A percentile compares a stretch with the other conserved stretches of the same genome.
These are phyloP conservation scores for Tylopilus vinaceipallidus DNA, from an alignment of 768 basidiomycete genomes.

Conservation along the genomic window DNA sequence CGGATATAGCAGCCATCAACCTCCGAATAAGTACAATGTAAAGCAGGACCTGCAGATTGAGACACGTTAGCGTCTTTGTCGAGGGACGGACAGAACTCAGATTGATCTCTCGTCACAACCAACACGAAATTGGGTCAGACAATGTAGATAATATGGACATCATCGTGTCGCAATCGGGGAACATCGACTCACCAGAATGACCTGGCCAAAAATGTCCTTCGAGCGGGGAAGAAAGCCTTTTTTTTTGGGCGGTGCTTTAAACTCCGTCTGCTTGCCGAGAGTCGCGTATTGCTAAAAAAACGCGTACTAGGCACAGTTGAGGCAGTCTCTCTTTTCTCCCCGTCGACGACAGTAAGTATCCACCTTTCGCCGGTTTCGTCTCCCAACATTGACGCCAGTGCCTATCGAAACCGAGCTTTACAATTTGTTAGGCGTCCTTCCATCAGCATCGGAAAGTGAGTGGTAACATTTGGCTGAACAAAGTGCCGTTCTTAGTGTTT, in stretches of 20 bases:
- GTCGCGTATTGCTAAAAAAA: conserved; percentile 30
- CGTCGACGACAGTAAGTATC: conserved; percentile 28
- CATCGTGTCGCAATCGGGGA: conserved; percentile 35
- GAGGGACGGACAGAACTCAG: conserved; percentile 24
- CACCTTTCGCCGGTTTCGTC: not conserved
- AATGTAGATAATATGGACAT: conserved; percentile 89
- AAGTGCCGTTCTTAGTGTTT: conserved; percentile 8
- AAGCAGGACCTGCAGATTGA: conserved; percentile 14
- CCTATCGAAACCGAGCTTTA: conserved; percentile 79
- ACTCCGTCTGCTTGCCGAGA: conserved; percentile 33
- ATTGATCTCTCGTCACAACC: conserved; percentile 46
- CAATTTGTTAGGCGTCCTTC: conserved; percentile 74
- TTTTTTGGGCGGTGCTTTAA: conserved; percentile 21
- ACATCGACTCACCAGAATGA: conserved; percentile 23
- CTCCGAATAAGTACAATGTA: conserved; percentile 21
- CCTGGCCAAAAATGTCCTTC: not conserved
- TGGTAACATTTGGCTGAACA: conserved; percentile 1
- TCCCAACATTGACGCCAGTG: conserved; percentile 42
- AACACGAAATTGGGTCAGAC: conserved; percentile 61
- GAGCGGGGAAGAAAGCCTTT: too few species aligned
- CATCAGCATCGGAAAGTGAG: conserved; percentile 70
- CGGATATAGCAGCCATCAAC: conserved; percentile 27
- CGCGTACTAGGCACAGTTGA: conserved; percentile 14
- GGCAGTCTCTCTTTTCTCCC: conserved; percentile 3
- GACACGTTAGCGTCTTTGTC: conserved; percentile 29